phyloP scores from a whole-genome alignment of 1,139 yeast species.

The Protomyces lactucae-debilis region DNA sequence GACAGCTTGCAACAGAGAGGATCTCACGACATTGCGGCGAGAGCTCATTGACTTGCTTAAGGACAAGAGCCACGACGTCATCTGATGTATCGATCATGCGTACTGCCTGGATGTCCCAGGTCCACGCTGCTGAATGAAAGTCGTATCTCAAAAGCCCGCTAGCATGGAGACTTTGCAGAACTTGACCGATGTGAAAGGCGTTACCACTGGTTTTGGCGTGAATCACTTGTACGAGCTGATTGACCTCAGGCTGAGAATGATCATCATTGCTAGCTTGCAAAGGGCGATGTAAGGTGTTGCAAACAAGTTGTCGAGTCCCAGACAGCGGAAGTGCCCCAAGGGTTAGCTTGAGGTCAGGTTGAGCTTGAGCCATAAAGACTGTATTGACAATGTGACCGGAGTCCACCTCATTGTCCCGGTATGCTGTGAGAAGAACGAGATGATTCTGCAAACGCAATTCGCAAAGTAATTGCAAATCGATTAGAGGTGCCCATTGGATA shows the following conservation, averaged over 20 bases:
- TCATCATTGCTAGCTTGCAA: neutral
- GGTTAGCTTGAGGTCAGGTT: neutral
- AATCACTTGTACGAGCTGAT: constrained; percentile 9
- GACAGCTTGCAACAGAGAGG: constrained; percentile 13
- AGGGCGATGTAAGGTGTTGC: constrained; percentile 14
- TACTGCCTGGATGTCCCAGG: constrained; percentile 10
- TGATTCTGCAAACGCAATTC: constrained; percentile 12
- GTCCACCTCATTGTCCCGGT: constrained; percentile 23
- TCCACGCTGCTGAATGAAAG: constrained; percentile 6
- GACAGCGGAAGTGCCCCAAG: constrained; percentile 3
- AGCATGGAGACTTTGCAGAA: constrained; percentile 6
- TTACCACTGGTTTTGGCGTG: constrained; percentile 14
- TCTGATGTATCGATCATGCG: constrained; percentile 10
- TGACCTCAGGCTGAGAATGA: neutral
- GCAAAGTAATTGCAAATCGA: constrained; percentile 9
- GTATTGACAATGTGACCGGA: constrained; percentile 15
- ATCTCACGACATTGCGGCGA: constrained; percentile 3
- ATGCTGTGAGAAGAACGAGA: constrained; percentile 18
- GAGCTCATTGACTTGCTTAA: constrained; percentile 5
- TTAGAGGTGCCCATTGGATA: constrained; percentile 23
- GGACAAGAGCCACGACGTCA: constrained; percentile 20
- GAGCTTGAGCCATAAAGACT: neutral
- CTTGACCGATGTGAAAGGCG: constrained; percentile 15
- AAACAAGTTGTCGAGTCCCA: neutral
- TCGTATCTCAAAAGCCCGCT: constrained; percentile 4